phyloP scores from a whole-genome alignment of 2,329 filamentous ascomycete species.

The Phoma sp. region DNA sequence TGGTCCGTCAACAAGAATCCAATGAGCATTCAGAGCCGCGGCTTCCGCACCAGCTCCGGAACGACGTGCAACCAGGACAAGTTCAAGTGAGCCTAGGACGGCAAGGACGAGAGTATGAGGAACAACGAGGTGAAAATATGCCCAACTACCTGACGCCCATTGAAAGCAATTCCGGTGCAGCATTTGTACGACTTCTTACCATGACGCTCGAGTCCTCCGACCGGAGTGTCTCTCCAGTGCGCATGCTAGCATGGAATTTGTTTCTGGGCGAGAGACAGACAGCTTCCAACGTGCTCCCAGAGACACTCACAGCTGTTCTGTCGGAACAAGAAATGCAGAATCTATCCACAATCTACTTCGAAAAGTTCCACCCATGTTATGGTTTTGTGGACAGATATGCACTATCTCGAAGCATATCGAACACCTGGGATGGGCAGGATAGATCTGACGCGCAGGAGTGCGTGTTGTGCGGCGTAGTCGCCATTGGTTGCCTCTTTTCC shows the following conservation, averaged over 20 bases:
- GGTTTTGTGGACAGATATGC: neutral
- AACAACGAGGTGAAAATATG: neutral
- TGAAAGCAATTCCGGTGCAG: constrained; percentile 4
- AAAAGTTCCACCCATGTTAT: constrained; percentile 7
- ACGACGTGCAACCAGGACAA: too few relatives aligned
- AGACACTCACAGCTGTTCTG: neutral
- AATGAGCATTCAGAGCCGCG: neutral
- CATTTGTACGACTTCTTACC: constrained; percentile 4
- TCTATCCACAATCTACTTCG: neutral
- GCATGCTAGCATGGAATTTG: constrained; percentile 9
- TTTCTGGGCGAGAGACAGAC: constrained; percentile 1
- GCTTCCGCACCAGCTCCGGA: too few relatives aligned
- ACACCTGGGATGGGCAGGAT: neutral
- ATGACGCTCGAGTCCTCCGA: constrained; percentile 1
- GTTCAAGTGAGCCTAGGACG: neutral
- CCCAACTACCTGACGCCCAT: neutral
- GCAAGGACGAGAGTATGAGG: too few relatives aligned
- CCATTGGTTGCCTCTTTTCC: constrained; percentile 4
- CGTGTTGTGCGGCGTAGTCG: constrained; percentile 1
- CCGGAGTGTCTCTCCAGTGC: constrained; percentile 1
- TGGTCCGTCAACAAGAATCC: neutral
- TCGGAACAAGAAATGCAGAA: neutral
- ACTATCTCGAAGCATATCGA: neutral
- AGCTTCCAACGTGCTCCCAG: neutral
- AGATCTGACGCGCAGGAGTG: neutral